A percentile compares a stretch with the other conserved stretches of the same genome.
Evolutionary conservation across 805 yeast species (phyloP).

Genomic region (Pichia californica): DNA sequence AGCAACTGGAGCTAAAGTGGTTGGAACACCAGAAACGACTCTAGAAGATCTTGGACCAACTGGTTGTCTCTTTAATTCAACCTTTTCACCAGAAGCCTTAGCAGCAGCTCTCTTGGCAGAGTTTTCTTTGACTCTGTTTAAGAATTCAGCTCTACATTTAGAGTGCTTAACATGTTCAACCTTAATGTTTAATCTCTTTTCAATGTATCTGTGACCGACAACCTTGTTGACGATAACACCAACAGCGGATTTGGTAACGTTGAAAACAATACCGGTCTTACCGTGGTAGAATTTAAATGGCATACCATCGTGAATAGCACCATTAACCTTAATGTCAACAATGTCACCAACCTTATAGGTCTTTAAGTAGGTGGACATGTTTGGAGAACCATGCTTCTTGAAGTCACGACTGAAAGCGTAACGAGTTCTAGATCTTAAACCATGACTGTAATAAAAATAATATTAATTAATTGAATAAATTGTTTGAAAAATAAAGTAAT

Average conservation of each 20-base stretch:
- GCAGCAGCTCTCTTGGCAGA: conserved; percentile 93
- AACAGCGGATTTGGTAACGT: conserved; percentile 96
- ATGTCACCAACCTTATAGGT: conserved; percentile 98
- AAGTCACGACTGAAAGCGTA: conserved; percentile 99
- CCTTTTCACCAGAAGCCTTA: conserved; percentile 86
- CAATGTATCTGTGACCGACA: conserved; percentile 98
- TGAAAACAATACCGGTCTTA: conserved; percentile 98
- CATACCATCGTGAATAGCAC: conserved; percentile 99
- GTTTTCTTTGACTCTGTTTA: conserved; percentile 96
- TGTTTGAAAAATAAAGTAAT: conserved; percentile 13
- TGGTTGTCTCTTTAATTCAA: conserved; percentile 96
- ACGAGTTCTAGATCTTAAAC: conserved; percentile 99
- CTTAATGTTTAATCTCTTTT: conserved; percentile 98
- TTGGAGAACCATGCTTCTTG: conserved; percentile 93
- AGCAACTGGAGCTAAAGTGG: conserved; percentile 97
- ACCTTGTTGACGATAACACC: conserved; percentile 98
- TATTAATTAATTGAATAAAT: background rate
- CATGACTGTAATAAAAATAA: conserved; percentile 54
- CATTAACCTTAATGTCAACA: conserved; percentile 98
- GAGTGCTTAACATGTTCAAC: conserved; percentile 99
- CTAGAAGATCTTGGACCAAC: conserved; percentile 94
- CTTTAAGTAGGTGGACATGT: conserved; percentile 96
- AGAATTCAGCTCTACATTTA: conserved; percentile 98
- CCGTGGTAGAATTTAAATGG: conserved; percentile 99
- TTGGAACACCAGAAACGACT: conserved; percentile 83